These are phyloP conservation scores for Epicoccum nigrum DNA, from an alignment of 2,329 filamentous ascomycete genomes.

Conservation along the genomic window DNA sequence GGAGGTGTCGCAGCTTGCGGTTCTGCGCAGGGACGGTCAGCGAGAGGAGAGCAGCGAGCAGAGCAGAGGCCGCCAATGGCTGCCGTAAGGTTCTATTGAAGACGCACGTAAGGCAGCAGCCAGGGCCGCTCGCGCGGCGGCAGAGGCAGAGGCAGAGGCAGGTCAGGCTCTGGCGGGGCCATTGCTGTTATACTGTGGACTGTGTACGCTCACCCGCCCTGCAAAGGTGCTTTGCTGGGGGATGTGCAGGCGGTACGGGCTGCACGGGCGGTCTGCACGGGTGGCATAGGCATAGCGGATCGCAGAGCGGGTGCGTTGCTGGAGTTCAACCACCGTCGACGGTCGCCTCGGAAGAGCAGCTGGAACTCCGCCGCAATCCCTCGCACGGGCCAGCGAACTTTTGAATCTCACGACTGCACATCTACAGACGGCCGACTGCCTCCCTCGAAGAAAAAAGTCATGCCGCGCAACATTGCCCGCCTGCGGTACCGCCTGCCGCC, in stretches of 20 bases:
- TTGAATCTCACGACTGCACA: not conserved
- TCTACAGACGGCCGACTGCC: not conserved
- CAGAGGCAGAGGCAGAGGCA: constrained; percentile 14
- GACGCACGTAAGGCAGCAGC: constrained; percentile 47
- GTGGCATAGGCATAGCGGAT: not conserved
- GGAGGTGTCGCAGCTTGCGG: constrained; percentile 84
- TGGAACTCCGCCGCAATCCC: too few species aligned
- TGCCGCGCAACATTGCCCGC: constrained; percentile 40
- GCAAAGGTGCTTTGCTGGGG: not conserved
- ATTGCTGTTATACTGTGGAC: too few species aligned
- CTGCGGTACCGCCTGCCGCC: constrained; percentile 33
- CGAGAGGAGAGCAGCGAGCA: too few species aligned
- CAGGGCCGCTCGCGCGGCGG: constrained; percentile 47
- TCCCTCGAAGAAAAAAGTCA: constrained; percentile 22
- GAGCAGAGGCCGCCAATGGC: too few species aligned
- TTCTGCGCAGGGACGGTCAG: constrained; percentile 60
- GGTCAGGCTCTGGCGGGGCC: constrained; percentile 16
- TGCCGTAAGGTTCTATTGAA: too few species aligned
- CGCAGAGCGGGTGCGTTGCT: not conserved
- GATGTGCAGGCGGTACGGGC: constrained; percentile 2
- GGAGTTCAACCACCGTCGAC: too few species aligned
- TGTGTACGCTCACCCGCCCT: constrained; percentile 7
- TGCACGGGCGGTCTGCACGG: constrained; percentile 1
- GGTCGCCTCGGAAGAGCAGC: too few species aligned
- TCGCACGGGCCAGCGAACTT: not conserved